Base-by-base conservation (phyloP, 352 stramenopile species). In the Globisporangium spinosum region DNA sequence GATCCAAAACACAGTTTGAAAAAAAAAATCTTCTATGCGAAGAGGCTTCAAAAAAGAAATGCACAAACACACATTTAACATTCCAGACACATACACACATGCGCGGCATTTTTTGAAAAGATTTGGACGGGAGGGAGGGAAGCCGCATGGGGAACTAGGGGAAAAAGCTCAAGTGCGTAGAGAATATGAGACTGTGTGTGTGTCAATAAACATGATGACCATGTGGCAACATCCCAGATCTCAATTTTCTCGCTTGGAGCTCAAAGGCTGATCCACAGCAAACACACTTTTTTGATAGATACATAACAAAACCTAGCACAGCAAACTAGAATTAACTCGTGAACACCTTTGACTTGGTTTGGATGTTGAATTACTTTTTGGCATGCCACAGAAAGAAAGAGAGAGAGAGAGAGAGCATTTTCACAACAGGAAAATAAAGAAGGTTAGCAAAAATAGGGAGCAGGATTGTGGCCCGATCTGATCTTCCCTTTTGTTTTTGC, bases 1-100 rank as follows among this genome's bases (percentile, higher is more conserved):
- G 40, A n/a, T 49, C 40, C 13, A 49, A 47, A 47, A 47, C 20
- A n/a, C 3, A 9, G 7, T 8, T 8, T 20, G 3, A n/a, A n/a
- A 47, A n/a, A 47, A 20, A 22, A 51, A 49, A n/a, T 58, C 25
- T 22, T 59, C 53, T 58, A 25, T 58, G 54, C 27, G 54, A 59
- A 32, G 54, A 25, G 54, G 54, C 34, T 59, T 12, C 54, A 34
- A 59, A 59, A 59, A 40, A 59, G 54, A 59, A 25, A 59, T 59
- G 27, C 4, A 13, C 25, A 15, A 59, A 40, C 32, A 35, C 23
- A 58, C 53, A 58, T 58, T 58, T 58, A 58, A 58, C 54, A 20
- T 38, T n/a, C 53, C 13, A 5, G 2, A 57, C 25, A 17, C 10
- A 40, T 2, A 4, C 25, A 5, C 23, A 17, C 9, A 38, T 3